Evolutionary conservation across 345 rosid genomes (phyloP).

Genomic region (Gossypium mustelinum): DNA sequence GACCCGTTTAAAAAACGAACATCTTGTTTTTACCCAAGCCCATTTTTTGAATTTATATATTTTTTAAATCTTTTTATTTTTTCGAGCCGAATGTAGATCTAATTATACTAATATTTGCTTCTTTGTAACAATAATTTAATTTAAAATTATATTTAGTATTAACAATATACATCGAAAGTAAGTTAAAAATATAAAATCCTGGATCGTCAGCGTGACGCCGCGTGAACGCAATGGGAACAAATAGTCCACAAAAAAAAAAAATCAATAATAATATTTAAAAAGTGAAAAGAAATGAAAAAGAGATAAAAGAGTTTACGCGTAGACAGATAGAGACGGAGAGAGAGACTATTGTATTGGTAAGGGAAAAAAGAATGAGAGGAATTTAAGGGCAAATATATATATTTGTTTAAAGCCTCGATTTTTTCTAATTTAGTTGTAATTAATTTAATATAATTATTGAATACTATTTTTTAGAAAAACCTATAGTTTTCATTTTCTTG

Average conservation of each 20-base stretch:
- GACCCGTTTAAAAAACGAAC: rapidly evolving
- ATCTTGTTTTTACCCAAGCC: rapidly evolving
- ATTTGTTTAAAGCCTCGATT: no score
- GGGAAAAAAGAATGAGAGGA: slow-evolving; percentile 11
- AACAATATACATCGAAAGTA: neutral
- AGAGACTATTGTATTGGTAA: slow-evolving; percentile 16
- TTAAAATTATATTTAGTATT: no score
- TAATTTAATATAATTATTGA: no score
- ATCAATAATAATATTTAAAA: neutral
- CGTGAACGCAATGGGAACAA: slow-evolving; percentile 47
- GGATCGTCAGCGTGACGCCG: slow-evolving; percentile 60
- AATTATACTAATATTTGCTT: no score
- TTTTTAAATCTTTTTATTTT: rapidly evolving
- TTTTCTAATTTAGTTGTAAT: no score
- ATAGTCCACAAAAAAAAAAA: neutral
- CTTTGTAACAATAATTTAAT: no score
- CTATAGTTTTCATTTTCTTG: slow-evolving; percentile 21
- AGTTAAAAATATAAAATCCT: slow-evolving; percentile 18
- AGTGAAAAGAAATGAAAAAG: neutral
- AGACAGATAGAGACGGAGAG: slow-evolving; percentile 61
- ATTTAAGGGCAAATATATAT: no score
- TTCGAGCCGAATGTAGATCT: no score
- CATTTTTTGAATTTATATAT: no score
- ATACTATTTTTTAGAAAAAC: no score
- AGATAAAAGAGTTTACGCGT: slow-evolving; percentile 67